Evolutionary conservation across 495 filamentous ascomycete genomes (phyloP), one percentile per base, ranked within the genome.

Genomic region (Aspergillus indologenus): DNA sequence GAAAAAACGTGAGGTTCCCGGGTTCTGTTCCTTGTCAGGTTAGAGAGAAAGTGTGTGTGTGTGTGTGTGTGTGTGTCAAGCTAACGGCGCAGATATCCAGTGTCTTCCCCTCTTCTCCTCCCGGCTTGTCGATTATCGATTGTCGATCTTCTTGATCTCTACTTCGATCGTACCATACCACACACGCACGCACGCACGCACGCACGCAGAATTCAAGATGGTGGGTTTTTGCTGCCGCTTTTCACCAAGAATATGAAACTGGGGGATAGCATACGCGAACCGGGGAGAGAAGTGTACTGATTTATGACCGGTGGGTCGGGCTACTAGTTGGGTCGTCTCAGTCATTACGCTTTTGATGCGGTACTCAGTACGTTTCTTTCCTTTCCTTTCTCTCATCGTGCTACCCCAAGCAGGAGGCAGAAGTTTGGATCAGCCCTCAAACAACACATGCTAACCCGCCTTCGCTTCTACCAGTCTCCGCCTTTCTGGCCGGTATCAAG

Each of bases 291-390:
- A 29, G 4, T 29, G 26, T 52, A 51, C 48, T 51, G 48, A 51
- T 51, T 31, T 15, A 34, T 51, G 48, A 8, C n/a, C n/a, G n/a
- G 40, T 44, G 24, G 43, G 56, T 73, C 73, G n/a, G n/a, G n/a
- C n/a, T n/a, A n/a, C n/a, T 84, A 98, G 95, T 80, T 98, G 76
- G 94, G 92, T 75, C 85, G 89, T 73, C 71, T 98, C 60, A 88
- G 87, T 65, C 94, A 98, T 79, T 96, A 94, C 79, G 91, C 91
- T 67, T 92, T 98, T 66, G 94, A 98, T 76, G 95, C 94, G 61
- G 90, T 98, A 31, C 84, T 98, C 62, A 75, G 91, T 96, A 82
- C 64, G 88, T 79, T 31, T 31, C 56, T 12, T 48, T 29, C n/a
- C 55, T 21, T n/a, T n/a, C n/a, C n/a, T n/a, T n/a, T n/a, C n/a